phyloP scores from a whole-genome alignment of 2,329 filamentous ascomycete genomes.

The Talaromyces sp. region DNA sequence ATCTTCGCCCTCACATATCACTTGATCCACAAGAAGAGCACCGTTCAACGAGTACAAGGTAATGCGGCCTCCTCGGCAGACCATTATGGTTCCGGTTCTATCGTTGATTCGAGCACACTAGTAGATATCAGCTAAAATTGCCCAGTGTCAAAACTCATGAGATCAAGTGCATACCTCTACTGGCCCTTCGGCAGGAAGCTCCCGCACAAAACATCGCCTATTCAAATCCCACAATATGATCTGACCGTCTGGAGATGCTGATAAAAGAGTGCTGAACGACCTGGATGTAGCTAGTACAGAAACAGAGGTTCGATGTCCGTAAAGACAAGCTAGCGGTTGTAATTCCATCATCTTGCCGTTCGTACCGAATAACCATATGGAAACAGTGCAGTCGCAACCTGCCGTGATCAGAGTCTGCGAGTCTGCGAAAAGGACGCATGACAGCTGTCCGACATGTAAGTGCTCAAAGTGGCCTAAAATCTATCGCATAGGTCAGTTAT shows the following conservation, averaged over 20 bases:
- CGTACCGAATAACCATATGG: conserved; percentile 71
- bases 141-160: neutral
- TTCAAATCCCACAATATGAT: conserved; percentile 94
- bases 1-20: conserved; percentile 67
- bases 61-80: conserved; percentile 73
- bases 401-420: conserved; percentile 88
- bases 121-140: conserved; percentile 28
- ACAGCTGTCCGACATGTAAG: conserved; percentile 85
- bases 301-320: conserved; percentile 84
- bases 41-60: conserved; percentile 86
- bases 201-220: conserved; percentile 77
- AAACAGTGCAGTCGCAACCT: conserved; percentile 87
- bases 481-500: conserved; percentile 25
- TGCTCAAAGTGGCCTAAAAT: conserved; percentile 88
- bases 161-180: conserved; percentile 39
- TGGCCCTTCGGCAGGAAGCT: conserved; percentile 57
- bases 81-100: conserved; percentile 80
- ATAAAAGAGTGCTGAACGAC: conserved; percentile 83
- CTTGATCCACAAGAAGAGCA: conserved; percentile 73
- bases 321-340: conserved; percentile 72
- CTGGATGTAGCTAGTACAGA: conserved; percentile 79
- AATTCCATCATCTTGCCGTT: conserved; percentile 71
- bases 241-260: conserved; percentile 75
- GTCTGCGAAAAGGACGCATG: conserved; percentile 78
- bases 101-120: conserved; percentile 86